Conservation (phyloP, 768 basidiomycete genomes). For the Gautieria morchelliformis region DNA sequence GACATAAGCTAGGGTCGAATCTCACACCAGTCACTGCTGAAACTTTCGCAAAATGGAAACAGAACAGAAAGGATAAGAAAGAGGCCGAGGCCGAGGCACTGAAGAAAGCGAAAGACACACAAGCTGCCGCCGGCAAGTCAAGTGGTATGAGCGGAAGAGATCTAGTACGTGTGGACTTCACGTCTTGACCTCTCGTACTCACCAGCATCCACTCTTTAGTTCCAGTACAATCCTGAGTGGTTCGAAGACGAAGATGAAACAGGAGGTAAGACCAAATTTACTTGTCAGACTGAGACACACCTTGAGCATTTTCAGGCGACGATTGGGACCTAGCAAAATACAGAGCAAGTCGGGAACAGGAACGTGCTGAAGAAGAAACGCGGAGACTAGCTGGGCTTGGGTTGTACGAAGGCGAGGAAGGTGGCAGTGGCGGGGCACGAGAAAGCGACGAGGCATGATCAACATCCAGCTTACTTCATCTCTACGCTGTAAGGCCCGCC, state of each 20-base stretch:
- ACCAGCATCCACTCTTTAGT: slow-evolving; percentile 33
- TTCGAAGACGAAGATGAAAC: slow-evolving; percentile 67
- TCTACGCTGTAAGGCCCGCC: neutral
- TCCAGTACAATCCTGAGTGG: slow-evolving; percentile 95
- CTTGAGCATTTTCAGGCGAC: slow-evolving; percentile 19
- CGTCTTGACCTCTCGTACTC: neutral
- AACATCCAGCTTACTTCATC: neutral
- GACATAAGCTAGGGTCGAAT: slow-evolving; percentile 86
- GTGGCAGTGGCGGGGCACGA: slow-evolving; percentile 22
- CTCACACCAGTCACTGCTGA: slow-evolving; percentile 92
- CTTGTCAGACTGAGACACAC: neutral
- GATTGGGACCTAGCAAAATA: slow-evolving; percentile 47
- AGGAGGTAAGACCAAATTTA: slow-evolving; percentile 15
- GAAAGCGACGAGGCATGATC: slow-evolving; percentile 2
- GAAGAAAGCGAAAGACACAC: slow-evolving; percentile 72
- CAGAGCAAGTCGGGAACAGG: slow-evolving; percentile 51
- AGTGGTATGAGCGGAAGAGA: slow-evolving; percentile 94
- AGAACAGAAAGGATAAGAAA: slow-evolving; percentile 92
- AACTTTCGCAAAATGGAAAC: slow-evolving; percentile 90
- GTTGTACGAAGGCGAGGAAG: slow-evolving; percentile 26
- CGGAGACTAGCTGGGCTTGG: slow-evolving; percentile 37
- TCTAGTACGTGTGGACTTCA: slow-evolving; percentile 46
- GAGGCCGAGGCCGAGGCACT: slow-evolving; percentile 75
- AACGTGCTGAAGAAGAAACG: slow-evolving; percentile 45
- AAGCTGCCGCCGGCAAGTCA: slow-evolving; percentile 80